A percentile compares a stretch with the other conserved stretches of the same genome.
Evolutionary conservation across 2,329 filamentous ascomycete genomes (phyloP).

Genomic region (Balansia obtecta): DNA sequence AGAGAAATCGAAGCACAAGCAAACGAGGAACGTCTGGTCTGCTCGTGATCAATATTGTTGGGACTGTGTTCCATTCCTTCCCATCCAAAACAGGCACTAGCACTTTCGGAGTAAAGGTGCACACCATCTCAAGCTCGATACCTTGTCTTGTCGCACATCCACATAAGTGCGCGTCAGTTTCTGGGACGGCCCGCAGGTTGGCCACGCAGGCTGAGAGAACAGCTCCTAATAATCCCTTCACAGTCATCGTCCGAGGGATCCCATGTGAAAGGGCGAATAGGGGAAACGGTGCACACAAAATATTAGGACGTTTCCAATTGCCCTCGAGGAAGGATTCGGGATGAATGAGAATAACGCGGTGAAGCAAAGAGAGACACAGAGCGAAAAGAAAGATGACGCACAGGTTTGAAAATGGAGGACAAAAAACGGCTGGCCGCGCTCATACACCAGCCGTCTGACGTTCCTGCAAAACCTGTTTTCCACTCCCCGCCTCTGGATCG

Average conservation of each 20-base stretch:
- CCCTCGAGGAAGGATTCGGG: too few relatives aligned
- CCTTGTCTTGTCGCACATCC: not conserved
- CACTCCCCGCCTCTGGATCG: not conserved
- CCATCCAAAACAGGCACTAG: not conserved
- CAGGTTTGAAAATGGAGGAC: not conserved
- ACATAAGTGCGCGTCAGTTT: not conserved
- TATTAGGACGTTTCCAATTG: too few relatives aligned
- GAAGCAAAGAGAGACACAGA: too few relatives aligned
- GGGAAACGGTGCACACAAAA: too few relatives aligned
- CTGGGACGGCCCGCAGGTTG: not conserved
- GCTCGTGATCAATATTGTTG: not conserved
- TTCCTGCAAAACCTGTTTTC: not conserved
- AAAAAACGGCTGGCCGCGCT: not conserved
- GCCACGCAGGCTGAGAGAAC: not conserved
- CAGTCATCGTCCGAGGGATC: not conserved
- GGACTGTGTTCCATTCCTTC: not conserved
- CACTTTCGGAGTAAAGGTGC: not conserved
- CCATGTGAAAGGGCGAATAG: not conserved
- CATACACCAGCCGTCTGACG: not conserved
- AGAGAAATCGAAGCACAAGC: not conserved
- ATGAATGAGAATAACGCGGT: too few relatives aligned
- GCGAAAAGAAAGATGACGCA: too few relatives aligned
- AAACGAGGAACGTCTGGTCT: not conserved
- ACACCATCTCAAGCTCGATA: not conserved
- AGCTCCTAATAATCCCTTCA: not conserved